Evolutionary conservation across 345 rosid genomes (phyloP), one percentile per base, ranked within the genome.

Genomic region (Eucalyptus decipiens): DNA sequence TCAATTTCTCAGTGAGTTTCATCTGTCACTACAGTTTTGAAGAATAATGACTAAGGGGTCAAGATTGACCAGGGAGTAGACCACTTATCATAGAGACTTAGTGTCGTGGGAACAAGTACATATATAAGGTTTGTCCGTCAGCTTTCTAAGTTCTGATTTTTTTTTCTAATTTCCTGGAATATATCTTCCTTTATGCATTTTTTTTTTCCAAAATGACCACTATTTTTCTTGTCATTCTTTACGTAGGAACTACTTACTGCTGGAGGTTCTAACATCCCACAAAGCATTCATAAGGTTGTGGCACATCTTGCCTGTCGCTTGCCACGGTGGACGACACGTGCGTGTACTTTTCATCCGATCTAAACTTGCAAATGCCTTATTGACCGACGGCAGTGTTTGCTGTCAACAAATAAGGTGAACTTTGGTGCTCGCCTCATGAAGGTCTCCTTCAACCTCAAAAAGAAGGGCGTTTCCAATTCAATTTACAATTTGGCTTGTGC

Each of bases 311-410:
- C 95, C 86, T 90, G 92, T 86, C 93, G 93, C 80, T 95, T 95
- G 86, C 94, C 97, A 13, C 92, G 91, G 60, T 95, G 95, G 97
- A 94, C 92, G 97, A 43, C 90, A 93, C 96, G 95, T 95, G 80
- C 48, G 23, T 48, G n/a, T 34, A 45, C 65, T 81, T 47, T 81
- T 54, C 28, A 7, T 51, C 43, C 26, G 7, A n/a, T 47, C 30
- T 56, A 80, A 58, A 87, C 88, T 89, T 47, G 85, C 54, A 85
- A 50, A 85, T 85, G 34, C 10, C 80, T 34, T 32, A 67, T 16
- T 67, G 40, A 67, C 80, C 32, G 80, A 67, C 42, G 3, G 40
- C 40, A 32, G 40, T 15, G 80, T 32, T 32, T 67, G 40, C 80
- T 32, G 80, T 67, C 40, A 67, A 67, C 80, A 67, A 67, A 67